Evolutionary conservation across 148 eudicot species (phyloP).

Genomic region (Chenopodium album): DNA sequence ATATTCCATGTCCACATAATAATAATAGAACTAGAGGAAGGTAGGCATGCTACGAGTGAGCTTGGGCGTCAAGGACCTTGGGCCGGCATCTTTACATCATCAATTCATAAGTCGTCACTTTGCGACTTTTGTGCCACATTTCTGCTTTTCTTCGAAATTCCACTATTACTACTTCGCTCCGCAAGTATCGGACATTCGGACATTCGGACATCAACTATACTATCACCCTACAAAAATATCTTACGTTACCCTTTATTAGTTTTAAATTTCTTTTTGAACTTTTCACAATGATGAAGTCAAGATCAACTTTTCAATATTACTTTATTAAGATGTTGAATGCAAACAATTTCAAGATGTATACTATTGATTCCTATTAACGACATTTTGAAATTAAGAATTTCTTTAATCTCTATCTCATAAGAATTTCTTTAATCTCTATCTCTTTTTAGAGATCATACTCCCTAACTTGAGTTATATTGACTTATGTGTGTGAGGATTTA

Average conservation of each 20-base stretch:
- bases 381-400: too few species aligned
- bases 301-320: background rate
- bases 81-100: background rate
- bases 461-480: too few species aligned
- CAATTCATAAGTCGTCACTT: background rate
- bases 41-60: too few species aligned
- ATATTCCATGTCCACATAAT: too few species aligned
- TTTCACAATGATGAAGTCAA: conserved; percentile 11
- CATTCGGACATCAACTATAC: background rate
- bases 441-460: too few species aligned
- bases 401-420: too few species aligned
- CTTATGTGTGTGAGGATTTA: too few species aligned
- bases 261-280: too few species aligned
- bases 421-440: too few species aligned
- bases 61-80: background rate
- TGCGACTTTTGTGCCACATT: conserved; percentile 5
- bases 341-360: background rate
- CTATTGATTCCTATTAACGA: too few species aligned
- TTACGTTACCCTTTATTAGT: background rate
- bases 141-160: conserved; percentile 1
- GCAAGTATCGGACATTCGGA: conserved; percentile 10
- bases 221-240: background rate
- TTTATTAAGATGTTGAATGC: background rate
- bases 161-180: conserved; percentile 10
- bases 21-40: too few species aligned